phyloP scores from a whole-genome alignment of 2,329 filamentous ascomycete genomes.

The Aspergillus caelatus region DNA sequence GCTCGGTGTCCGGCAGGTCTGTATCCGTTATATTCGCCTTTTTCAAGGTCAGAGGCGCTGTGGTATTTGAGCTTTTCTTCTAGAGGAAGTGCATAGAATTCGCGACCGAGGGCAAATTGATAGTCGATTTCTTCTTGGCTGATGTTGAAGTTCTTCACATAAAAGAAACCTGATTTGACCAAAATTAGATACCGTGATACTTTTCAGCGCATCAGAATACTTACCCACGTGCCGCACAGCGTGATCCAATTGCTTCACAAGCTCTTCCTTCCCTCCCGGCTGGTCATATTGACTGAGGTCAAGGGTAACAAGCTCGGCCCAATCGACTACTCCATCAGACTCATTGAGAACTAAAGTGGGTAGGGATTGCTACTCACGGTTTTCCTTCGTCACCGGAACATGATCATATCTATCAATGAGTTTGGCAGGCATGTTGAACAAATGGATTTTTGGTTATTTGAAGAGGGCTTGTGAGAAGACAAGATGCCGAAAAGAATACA shows the following conservation, averaged over 20 bases:
- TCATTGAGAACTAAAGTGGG: neutral
- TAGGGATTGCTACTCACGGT: slow-evolving; percentile 24
- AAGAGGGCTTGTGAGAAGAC: too few species aligned
- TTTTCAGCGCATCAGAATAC: slow-evolving; percentile 9
- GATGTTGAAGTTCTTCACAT: slow-evolving; percentile 66
- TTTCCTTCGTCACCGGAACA: slow-evolving; percentile 51
- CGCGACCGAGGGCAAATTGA: slow-evolving; percentile 64
- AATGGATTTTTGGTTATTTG: neutral
- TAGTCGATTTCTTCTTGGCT: slow-evolving; percentile 61
- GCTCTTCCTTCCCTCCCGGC: slow-evolving; percentile 57
- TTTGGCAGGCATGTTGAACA: slow-evolving; percentile 27
- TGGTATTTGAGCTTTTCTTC: slow-evolving; percentile 64
- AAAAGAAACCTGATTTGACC: slow-evolving; percentile 57
- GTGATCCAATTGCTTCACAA: slow-evolving; percentile 59
- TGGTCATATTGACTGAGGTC: slow-evolving; percentile 59
- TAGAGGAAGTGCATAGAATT: slow-evolving; percentile 59
- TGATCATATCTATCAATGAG: slow-evolving; percentile 47
- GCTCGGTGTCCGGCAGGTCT: slow-evolving; percentile 50
- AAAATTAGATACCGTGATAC: slow-evolving; percentile 13
- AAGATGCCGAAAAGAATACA: neutral
- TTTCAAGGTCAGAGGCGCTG: slow-evolving; percentile 47
- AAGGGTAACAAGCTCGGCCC: slow-evolving; percentile 61
- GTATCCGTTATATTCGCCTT: slow-evolving; percentile 62
- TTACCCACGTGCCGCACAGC: slow-evolving; percentile 52
- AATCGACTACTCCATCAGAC: slow-evolving; percentile 38